phyloP scores from a whole-genome alignment of 305 asterid species.

The Solanum chacoense region DNA sequence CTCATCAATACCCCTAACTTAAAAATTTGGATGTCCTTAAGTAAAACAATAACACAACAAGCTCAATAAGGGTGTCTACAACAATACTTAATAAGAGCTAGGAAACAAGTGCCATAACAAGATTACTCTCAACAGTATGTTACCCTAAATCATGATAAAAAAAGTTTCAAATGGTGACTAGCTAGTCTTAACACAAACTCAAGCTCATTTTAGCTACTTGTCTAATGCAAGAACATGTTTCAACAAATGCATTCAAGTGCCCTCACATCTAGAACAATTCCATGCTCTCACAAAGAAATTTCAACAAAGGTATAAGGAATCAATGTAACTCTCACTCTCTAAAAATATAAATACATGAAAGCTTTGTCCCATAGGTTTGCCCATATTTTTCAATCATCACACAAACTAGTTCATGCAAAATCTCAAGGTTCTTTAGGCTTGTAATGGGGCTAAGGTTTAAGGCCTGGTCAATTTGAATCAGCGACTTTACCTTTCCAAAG shows the following conservation, averaged over 20 bases:
- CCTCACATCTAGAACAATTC: not conserved
- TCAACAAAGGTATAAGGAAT: not conserved
- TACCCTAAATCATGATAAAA: not conserved
- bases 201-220: not conserved
- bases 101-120: not conserved
- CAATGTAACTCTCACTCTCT: not conserved
- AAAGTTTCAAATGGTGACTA: not conserved
- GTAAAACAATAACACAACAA: not conserved
- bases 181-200: not conserved
- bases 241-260: not conserved
- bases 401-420: too few relatives aligned
- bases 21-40: not conserved
- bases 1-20: not conserved
- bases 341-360: too few relatives aligned
- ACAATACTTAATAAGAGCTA: not conserved
- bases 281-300: not conserved
- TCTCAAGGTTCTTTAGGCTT: too few relatives aligned
- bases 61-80: not conserved
- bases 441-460: too few relatives aligned
- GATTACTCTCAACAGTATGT: not conserved
- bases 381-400: too few relatives aligned
- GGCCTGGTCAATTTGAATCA: not conserved
- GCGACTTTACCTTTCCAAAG: not conserved
- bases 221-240: not conserved
- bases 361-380: too few relatives aligned